Conservation (phyloP, 768 basidiomycete genomes). For the Naganishia vishniacii region DNA sequence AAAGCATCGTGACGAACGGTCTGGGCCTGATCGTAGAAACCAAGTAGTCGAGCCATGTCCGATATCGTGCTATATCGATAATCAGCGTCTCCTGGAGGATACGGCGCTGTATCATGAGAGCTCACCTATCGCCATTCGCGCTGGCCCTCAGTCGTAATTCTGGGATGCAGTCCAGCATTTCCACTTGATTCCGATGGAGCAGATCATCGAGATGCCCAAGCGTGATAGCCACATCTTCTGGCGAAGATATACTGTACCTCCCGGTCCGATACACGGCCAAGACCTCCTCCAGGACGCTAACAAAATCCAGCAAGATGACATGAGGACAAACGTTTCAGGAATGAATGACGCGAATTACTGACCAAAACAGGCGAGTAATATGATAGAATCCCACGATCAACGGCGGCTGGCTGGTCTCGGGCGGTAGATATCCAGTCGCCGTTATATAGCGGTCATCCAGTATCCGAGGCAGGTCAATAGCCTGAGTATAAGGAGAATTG, state of each 20-base stretch:
- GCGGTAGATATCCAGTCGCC: conserved; percentile 4
- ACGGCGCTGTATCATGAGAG: background rate
- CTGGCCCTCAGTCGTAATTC: conserved; percentile 21
- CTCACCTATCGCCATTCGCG: conserved; percentile 16
- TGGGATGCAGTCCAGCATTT: conserved; percentile 18
- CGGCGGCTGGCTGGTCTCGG: conserved; percentile 8
- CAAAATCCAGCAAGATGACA: background rate
- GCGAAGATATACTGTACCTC: background rate
- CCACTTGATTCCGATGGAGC: conserved; percentile 14
- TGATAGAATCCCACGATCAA: conserved; percentile 22
- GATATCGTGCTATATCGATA: background rate
- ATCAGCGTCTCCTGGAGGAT: background rate
- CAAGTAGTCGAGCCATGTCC: conserved; percentile 14
- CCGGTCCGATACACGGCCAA: conserved; percentile 17
- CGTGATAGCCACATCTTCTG: conserved; percentile 9
- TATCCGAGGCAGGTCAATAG: conserved; percentile 11
- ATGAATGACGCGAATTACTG: background rate
- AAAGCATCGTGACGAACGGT: conserved; percentile 17
- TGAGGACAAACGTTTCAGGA: background rate
- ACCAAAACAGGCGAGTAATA: conserved; percentile 22
- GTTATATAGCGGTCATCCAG: conserved; percentile 21
- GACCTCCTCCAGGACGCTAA: conserved; percentile 24
- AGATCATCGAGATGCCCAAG: conserved; percentile 3
- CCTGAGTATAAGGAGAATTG: background rate
- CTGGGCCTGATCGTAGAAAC: conserved; percentile 11